phyloP scores from a whole-genome alignment of 2,329 filamentous ascomycete genomes.

The Acrocalymma vagum region DNA sequence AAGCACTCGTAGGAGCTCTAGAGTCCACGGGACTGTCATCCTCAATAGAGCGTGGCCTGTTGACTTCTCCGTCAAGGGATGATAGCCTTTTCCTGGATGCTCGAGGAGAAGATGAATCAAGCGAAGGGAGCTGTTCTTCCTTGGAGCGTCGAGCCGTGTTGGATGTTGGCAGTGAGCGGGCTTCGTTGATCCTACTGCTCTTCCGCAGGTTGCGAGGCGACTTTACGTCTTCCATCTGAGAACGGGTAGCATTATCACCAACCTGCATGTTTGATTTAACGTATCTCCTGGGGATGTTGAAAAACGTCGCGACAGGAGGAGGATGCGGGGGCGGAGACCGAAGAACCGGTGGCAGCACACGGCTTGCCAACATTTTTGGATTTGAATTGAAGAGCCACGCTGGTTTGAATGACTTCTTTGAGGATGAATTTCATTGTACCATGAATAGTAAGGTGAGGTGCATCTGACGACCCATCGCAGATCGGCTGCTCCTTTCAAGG shows the following conservation, averaged over 20 bases:
- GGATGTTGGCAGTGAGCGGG: constrained; percentile 28
- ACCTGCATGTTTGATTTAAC: constrained; percentile 41
- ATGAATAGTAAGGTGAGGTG: constrained; percentile 34
- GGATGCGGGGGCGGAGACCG: constrained; percentile 24
- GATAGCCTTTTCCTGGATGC: constrained; percentile 34
- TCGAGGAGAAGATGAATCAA: constrained; percentile 25
- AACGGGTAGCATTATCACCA: constrained; percentile 20
- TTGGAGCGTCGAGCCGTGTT: constrained; percentile 23
- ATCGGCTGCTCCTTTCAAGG: constrained; percentile 41
- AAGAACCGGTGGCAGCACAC: constrained; percentile 42
- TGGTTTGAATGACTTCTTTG: constrained; percentile 40
- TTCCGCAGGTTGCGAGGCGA: constrained; percentile 33
- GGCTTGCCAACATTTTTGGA: constrained; percentile 44
- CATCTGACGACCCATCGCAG: constrained; percentile 30
- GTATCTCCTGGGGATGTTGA: constrained; percentile 45
- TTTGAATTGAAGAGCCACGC: constrained; percentile 27
- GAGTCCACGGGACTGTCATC: constrained; percentile 26
- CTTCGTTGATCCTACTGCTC: constrained; percentile 35
- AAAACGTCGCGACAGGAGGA: constrained; percentile 41
- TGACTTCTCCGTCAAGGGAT: constrained; percentile 26
- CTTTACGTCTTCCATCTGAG: constrained; percentile 31
- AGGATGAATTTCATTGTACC: constrained; percentile 44
- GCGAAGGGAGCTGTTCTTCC: constrained; percentile 24
- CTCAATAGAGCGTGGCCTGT: constrained; percentile 19
- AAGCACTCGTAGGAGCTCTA: constrained; percentile 30